phyloP scores from a whole-genome alignment of 1,284 basidiomycete species.

The Moniliophthora roreri region DNA sequence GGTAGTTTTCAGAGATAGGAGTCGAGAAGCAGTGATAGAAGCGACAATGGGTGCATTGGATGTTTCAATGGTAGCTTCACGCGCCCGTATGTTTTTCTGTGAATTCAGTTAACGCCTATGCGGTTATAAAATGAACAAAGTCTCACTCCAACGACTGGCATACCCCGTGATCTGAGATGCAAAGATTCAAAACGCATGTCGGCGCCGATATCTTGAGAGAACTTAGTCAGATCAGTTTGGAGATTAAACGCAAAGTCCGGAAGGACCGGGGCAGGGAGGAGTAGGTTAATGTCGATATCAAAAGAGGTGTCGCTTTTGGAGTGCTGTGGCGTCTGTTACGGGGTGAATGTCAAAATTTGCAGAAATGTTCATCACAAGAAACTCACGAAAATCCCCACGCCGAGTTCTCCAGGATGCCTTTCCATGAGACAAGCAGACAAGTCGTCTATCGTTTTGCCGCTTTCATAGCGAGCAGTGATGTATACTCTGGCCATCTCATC shows the following conservation, averaged over 20 bases:
- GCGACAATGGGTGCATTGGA: background rate
- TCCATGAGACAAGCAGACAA: conserved; percentile 8
- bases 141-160: background rate
- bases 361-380: background rate
- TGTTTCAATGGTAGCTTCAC: background rate
- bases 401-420: conserved; percentile 1
- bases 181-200: background rate
- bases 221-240: background rate
- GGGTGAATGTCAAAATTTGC: background rate
- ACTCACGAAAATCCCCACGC: conserved; percentile 11
- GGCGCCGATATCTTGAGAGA: background rate
- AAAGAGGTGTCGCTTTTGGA: background rate
- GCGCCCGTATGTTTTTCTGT: background rate
- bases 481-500: conserved; percentile 4
- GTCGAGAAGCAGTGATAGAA: background rate
- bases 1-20: background rate
- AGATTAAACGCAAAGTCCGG: background rate
- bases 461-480: conserved; percentile 2
- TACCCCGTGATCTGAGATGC: background rate
- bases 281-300: conserved; percentile 1
- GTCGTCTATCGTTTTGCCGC: background rate
- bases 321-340: background rate
- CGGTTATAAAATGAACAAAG: too few species aligned
- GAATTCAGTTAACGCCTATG: background rate
- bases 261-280: background rate